These are phyloP conservation scores for Magnaporthiopsis rhizophila DNA, from an alignment of 2,329 filamentous ascomycete species.

Conservation along the genomic window DNA sequence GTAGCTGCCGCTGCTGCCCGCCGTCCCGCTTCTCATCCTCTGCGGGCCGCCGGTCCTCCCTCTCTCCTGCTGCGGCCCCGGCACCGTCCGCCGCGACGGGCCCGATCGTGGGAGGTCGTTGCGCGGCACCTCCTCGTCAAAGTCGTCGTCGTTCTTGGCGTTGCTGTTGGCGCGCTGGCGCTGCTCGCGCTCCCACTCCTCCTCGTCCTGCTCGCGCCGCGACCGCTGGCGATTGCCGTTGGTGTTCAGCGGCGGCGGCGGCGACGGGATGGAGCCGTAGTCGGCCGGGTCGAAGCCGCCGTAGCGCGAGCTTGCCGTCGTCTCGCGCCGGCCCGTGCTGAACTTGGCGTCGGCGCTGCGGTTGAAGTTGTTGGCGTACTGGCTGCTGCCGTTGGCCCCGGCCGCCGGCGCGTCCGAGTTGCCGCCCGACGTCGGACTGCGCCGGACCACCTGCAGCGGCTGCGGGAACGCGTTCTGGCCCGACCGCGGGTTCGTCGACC, in stretches of 20 bases:
- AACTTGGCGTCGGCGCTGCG: slow-evolving; percentile 3
- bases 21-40: slow-evolving; percentile 1
- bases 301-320: slow-evolving; percentile 2
- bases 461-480: slow-evolving; percentile 3
- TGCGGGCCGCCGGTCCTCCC: slow-evolving; percentile 2
- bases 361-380: slow-evolving; percentile 7
- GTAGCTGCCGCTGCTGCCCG: not conserved
- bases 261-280: slow-evolving; percentile 1
- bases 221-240: not conserved
- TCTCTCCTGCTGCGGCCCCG: not conserved
- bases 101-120: not conserved
- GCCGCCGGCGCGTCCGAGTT: not conserved
- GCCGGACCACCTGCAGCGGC: not conserved
- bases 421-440: not conserved
- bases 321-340: slow-evolving; percentile 1
- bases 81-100: not conserved
- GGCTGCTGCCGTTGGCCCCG: not conserved
- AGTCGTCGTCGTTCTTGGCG: not conserved
- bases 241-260: slow-evolving; percentile 1
- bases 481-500: slow-evolving; percentile 3
- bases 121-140: slow-evolving; percentile 6
- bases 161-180: not conserved
- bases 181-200: slow-evolving; percentile 3
- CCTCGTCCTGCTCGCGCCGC: not conserved
- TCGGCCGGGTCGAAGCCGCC: slow-evolving; percentile 6